A percentile compares a stretch with the other conserved stretches of the same genome.
Conservation (phyloP, 2,329 filamentous ascomycete genomes). For the Lachnellula suecica region DNA sequence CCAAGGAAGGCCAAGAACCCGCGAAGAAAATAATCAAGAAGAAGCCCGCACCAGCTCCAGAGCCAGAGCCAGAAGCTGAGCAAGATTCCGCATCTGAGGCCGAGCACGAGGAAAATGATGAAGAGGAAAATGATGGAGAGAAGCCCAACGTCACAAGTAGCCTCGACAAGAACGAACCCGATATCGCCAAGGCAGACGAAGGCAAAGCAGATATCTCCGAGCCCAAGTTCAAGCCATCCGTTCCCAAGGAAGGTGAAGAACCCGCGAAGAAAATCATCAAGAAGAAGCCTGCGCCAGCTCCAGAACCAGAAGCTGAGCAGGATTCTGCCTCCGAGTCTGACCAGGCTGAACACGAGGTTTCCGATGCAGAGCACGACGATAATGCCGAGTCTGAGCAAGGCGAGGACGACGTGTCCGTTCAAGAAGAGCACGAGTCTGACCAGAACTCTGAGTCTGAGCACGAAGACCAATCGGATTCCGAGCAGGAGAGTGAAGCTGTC, state of each 20-base stretch:
- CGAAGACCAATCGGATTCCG: constrained; percentile 1
- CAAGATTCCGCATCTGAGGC: neutral
- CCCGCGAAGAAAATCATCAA: constrained; percentile 5
- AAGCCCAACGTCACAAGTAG: too few species aligned
- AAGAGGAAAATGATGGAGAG: neutral
- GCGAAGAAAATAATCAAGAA: constrained; percentile 9
- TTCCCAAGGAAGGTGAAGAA: constrained; percentile 1
- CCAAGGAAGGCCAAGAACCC: constrained; percentile 1
- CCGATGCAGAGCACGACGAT: constrained; percentile 7
- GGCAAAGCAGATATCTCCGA: neutral
- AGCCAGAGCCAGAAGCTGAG: constrained; percentile 13
- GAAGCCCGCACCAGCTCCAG: constrained; percentile 16
- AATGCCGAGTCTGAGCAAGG: too few species aligned
- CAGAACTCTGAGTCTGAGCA: neutral
- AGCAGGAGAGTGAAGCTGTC: neutral
- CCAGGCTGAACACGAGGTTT: neutral
- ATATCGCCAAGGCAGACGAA: too few species aligned
- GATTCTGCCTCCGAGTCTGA: neutral
- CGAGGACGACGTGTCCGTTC: too few species aligned
- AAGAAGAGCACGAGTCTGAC: constrained; percentile 7
- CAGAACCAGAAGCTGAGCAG: constrained; percentile 14
- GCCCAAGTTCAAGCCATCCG: constrained; percentile 16
- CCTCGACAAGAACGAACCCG: too few species aligned
- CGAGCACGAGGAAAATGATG: constrained; percentile 2
- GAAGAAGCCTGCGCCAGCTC: constrained; percentile 15